phyloP scores from a whole-genome alignment of 805 yeast species.

The Ogataea minuta region DNA sequence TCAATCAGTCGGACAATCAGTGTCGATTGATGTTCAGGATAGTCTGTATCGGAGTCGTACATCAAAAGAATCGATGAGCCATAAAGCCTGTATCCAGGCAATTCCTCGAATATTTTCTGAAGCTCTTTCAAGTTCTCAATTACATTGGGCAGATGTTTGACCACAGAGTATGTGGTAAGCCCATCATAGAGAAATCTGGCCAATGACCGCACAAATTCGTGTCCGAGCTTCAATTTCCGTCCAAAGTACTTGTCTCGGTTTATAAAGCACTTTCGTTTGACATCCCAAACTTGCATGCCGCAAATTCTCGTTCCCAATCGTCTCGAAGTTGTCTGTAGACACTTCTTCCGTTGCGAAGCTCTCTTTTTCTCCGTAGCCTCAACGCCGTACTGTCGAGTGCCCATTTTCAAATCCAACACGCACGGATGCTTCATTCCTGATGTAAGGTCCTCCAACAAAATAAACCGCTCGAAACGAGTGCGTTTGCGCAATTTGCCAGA shows the following conservation, averaged over 20 bases:
- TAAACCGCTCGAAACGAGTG: conserved; percentile 73
- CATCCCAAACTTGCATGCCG: conserved; percentile 87
- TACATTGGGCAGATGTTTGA: conserved; percentile 64
- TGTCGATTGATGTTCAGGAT: conserved; percentile 19
- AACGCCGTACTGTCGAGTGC: conserved; percentile 97
- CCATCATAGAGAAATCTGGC: conserved; percentile 84
- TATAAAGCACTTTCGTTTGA: conserved; percentile 44
- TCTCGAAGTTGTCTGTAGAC: conserved; percentile 76
- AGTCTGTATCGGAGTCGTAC: conserved; percentile 66
- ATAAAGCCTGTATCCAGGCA: conserved; percentile 81
- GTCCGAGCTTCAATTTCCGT: conserved; percentile 65
- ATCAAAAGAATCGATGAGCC: conserved; percentile 87
- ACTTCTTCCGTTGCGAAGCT: conserved; percentile 76
- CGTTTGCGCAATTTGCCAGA: conserved; percentile 22
- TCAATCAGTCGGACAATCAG: conserved; percentile 76
- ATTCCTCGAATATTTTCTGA: conserved; percentile 47
- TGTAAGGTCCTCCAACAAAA: conserved; percentile 87
- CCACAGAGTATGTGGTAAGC: conserved; percentile 49
- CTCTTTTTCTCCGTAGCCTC: conserved; percentile 76
- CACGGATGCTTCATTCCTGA: conserved; percentile 81
- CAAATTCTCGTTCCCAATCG: conserved; percentile 88
- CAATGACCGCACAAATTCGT: conserved; percentile 72
- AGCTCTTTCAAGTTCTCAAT: conserved; percentile 60
- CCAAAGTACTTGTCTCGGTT: conserved; percentile 93
- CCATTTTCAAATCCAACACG: conserved; percentile 95